A percentile compares a stretch with the other conserved stretches of the same genome.
phyloP scores from a whole-genome alignment of 345 rosid genomes.

The Citrus trifoliata region DNA sequence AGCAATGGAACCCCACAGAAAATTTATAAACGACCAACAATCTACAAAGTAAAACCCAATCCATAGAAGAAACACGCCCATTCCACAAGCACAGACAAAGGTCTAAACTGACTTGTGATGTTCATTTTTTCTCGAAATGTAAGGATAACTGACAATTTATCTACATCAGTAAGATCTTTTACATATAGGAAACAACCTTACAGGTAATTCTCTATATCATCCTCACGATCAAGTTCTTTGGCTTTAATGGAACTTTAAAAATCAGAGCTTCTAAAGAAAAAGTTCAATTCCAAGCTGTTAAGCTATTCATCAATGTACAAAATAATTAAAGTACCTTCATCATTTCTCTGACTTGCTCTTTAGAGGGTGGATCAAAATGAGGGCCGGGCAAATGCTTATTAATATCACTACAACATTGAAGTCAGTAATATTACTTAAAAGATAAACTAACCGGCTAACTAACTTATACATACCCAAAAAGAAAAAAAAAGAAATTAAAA shows the following conservation, averaged over 20 bases:
- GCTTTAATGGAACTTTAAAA: not conserved
- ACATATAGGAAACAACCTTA: not conserved
- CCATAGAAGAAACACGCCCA: not conserved
- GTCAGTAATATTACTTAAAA: too few species aligned
- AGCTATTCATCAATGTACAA: not conserved
- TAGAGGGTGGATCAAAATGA: constrained; percentile 92
- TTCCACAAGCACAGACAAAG: not conserved
- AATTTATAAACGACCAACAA: too few species aligned
- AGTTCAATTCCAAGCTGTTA: not conserved
- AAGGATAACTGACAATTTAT: not conserved
- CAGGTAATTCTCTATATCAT: not conserved
- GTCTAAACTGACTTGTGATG: not conserved
- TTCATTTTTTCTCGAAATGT: not conserved
- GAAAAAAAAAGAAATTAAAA: not conserved
- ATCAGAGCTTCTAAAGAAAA: too few species aligned
- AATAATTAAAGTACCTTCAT: constrained; percentile 49
- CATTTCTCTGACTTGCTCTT: constrained; percentile 51
- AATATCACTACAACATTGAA: constrained; percentile 51
- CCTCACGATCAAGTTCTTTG: not conserved
- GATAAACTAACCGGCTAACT: not conserved
- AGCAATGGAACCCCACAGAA: not conserved
- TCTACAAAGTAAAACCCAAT: too few species aligned
- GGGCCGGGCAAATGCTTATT: constrained; percentile 93
- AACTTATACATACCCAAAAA: not conserved
- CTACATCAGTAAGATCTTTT: not conserved